Evolutionary conservation across 495 filamentous ascomycete species (phyloP).

Genomic region (Penicillium nucicola): DNA sequence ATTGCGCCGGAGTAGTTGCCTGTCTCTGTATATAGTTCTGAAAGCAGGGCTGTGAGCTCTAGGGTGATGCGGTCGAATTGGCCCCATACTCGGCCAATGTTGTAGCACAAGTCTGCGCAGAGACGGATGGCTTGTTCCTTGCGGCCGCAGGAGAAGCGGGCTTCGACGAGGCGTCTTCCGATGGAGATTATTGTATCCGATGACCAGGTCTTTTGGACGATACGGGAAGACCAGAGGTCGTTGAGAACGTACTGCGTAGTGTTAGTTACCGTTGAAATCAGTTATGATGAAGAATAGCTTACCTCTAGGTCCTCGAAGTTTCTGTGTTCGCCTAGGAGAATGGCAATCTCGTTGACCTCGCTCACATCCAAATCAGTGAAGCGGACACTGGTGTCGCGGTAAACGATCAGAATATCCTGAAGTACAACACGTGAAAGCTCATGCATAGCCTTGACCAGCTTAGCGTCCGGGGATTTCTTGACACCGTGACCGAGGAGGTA

Average conservation of each 20-base stretch:
- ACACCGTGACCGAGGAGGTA: too few relatives aligned
- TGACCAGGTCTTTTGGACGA: conserved; percentile 56
- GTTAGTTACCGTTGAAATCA: neutral
- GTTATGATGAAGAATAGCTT: conserved; percentile 56
- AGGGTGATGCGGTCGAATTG: conserved; percentile 50
- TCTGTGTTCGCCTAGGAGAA: conserved; percentile 11
- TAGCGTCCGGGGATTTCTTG: too few relatives aligned
- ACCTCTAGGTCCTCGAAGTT: conserved; percentile 51
- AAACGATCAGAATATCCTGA: too few relatives aligned
- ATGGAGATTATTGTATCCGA: conserved; percentile 49
- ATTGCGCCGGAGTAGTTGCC: conserved; percentile 47
- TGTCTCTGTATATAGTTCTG: conserved; percentile 47
- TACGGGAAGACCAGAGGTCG: conserved; percentile 57
- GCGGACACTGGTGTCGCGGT: too few relatives aligned
- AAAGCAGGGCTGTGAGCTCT: conserved; percentile 54
- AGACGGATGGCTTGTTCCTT: conserved; percentile 47
- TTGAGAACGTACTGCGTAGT: conserved; percentile 52
- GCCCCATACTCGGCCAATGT: conserved; percentile 55
- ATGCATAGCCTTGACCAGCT: too few relatives aligned
- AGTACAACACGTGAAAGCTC: too few relatives aligned
- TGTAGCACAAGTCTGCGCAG: conserved; percentile 59
- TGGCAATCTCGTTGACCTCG: too few relatives aligned
- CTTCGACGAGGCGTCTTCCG: conserved; percentile 55
- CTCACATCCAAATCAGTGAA: too few relatives aligned
- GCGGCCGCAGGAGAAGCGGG: conserved; percentile 46